These are phyloP conservation scores for Eremothecium coryli DNA, from an alignment of 1,139 yeast genomes.

Conservation along the genomic window DNA sequence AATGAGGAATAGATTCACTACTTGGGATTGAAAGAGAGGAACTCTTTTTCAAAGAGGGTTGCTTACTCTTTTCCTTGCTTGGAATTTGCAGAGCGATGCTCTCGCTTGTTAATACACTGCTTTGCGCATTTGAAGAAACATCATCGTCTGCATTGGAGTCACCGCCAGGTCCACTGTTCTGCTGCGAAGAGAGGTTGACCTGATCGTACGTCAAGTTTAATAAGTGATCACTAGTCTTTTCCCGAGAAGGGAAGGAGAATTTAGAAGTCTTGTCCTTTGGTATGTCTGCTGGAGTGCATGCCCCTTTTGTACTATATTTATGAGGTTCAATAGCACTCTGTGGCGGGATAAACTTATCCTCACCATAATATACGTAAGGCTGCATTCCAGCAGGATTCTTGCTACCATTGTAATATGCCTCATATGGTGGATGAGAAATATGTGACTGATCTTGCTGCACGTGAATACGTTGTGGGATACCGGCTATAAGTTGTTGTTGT, in stretches of 20 bases:
- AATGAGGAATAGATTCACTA: no score
- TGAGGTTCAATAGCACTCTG: background rate
- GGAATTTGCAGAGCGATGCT: conserved; percentile 27
- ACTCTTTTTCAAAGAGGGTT: no score
- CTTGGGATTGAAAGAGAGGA: no score
- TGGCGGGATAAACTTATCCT: background rate
- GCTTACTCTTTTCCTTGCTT: conserved; percentile 11
- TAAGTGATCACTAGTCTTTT: background rate
- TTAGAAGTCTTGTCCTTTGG: background rate
- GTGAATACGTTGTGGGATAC: background rate
- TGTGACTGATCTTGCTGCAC: no score
- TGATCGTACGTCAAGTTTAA: conserved; percentile 20
- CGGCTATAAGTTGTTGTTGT: background rate
- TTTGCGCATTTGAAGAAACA: conserved; percentile 9
- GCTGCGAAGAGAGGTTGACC: conserved; percentile 17
- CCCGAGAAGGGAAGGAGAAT: background rate
- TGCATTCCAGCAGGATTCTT: background rate
- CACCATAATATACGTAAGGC: background rate
- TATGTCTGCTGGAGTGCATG: conserved; percentile 3
- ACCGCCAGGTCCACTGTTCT: conserved; percentile 9
- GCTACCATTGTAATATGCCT: background rate
- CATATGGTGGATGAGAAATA: background rate
- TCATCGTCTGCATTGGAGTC: conserved; percentile 8
- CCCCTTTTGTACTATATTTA: no score
- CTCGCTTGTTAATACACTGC: conserved; percentile 22